A percentile compares a stretch with the other conserved stretches of the same genome.
phyloP scores from a whole-genome alignment of 2,329 filamentous ascomycete genomes.

The Aspergillus piperis region DNA sequence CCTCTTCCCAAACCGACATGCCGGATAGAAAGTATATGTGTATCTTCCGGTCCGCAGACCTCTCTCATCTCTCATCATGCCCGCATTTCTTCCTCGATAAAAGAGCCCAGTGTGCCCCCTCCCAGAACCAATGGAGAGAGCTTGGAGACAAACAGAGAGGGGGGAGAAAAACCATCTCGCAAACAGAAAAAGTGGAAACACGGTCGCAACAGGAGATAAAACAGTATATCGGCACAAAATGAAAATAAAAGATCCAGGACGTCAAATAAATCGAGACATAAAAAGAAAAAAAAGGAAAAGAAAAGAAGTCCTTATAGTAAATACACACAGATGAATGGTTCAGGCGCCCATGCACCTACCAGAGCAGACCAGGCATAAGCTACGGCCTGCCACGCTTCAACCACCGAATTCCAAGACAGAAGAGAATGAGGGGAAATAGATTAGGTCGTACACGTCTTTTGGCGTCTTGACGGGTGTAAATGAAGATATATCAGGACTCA shows the following conservation, averaged over 20 bases:
- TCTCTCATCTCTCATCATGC: constrained; percentile 2
- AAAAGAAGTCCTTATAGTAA: constrained; percentile 22
- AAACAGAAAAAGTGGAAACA: neutral
- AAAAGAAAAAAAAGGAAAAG: neutral
- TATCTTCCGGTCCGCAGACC: neutral
- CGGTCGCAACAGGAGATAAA: constrained; percentile 9
- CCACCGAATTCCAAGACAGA: constrained; percentile 6
- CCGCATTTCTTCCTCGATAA: constrained; percentile 10
- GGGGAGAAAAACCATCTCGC: constrained; percentile 1
- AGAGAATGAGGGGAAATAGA: constrained; percentile 21
- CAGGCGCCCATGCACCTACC: constrained; percentile 16
- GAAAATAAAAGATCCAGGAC: neutral
- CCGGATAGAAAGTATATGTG: neutral
- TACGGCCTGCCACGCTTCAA: constrained; percentile 6
- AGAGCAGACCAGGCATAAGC: constrained; percentile 11
- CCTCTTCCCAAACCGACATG: neutral
- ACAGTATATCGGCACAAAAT: constrained; percentile 24
- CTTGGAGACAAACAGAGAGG: neutral
- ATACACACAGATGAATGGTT: constrained; percentile 30
- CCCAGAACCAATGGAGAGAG: constrained; percentile 8
- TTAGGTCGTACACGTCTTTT: constrained; percentile 4
- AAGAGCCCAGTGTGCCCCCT: constrained; percentile 18
- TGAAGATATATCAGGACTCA: constrained; percentile 5
- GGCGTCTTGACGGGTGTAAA: neutral
- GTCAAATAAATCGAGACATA: neutral